phyloP scores from a whole-genome alignment of 2,329 filamentous ascomycete genomes.

The Fusarium sp. region DNA sequence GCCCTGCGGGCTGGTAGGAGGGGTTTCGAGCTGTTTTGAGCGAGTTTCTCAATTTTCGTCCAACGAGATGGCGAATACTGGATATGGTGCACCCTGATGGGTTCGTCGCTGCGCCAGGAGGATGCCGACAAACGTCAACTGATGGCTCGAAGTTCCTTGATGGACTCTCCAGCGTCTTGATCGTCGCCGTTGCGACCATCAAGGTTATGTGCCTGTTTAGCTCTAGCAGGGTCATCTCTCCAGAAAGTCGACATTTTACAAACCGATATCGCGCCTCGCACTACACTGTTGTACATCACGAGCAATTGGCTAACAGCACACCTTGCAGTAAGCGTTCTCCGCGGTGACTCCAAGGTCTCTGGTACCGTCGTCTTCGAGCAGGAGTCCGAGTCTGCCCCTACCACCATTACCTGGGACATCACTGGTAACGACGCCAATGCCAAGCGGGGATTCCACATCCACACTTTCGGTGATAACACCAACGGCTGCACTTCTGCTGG shows the following conservation, averaged over 20 bases:
- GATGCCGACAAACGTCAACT: constrained; percentile 11
- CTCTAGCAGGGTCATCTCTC: constrained; percentile 20
- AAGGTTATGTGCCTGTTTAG: constrained; percentile 5
- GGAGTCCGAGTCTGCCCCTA: constrained; percentile 83
- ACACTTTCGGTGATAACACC: constrained; percentile 99
- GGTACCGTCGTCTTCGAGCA: constrained; percentile 98
- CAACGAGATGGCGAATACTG: constrained; percentile 47
- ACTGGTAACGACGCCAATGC: constrained; percentile 93
- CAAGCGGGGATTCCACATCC: constrained; percentile 97
- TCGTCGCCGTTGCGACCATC: constrained; percentile 9
- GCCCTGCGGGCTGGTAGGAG: constrained; percentile 36
- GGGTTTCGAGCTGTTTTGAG: constrained; percentile 70
- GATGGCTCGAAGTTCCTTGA: constrained; percentile 53
- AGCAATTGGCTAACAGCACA: constrained; percentile 40
- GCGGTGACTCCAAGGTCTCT: constrained; percentile 96
- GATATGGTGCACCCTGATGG: constrained; percentile 62
- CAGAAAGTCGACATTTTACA: not conserved
- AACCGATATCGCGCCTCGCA: constrained; percentile 1
- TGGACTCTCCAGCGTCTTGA: constrained; percentile 39
- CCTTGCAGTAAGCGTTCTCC: constrained; percentile 88
- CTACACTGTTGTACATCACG: not conserved
- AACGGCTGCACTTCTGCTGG: constrained; percentile 99
- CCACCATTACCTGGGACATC: constrained; percentile 93
- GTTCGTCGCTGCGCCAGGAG: constrained; percentile 39
- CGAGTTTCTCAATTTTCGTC: constrained; percentile 68